Conservation (phyloP, 73 alveolate species). For the Paramecium pentaurelia region DNA sequence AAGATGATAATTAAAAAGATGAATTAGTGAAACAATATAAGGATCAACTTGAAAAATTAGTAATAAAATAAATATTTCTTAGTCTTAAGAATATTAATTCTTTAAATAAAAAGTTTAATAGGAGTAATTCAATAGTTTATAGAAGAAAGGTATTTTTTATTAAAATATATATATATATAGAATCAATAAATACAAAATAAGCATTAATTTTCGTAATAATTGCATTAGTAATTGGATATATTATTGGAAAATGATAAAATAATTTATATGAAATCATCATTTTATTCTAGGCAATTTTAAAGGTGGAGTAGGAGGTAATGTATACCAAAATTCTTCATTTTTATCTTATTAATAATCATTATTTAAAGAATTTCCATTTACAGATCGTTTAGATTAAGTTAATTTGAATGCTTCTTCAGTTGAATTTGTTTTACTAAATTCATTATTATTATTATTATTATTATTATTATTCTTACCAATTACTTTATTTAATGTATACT, state of each 20-base stretch:
- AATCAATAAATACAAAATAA: not conserved
- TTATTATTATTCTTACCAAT: not conserved
- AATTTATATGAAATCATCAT: not conserved
- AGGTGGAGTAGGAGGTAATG: constrained; percentile 18
- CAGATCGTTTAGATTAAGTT: not conserved
- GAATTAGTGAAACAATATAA: not conserved
- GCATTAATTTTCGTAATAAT: not conserved
- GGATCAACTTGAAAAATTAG: not conserved
- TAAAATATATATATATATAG: not conserved
- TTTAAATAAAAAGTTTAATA: not conserved
- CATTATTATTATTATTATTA: not conserved
- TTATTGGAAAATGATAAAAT: not conserved
- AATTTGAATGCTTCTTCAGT: constrained; percentile 32
- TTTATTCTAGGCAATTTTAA: not conserved
- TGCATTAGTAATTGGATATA: not conserved
- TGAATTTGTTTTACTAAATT: not conserved
- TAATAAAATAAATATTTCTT: not conserved
- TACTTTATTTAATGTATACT: not conserved
- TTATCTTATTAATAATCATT: not conserved
- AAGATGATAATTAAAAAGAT: not conserved
- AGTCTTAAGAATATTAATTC: not conserved
- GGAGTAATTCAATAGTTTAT: not conserved
- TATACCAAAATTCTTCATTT: not conserved
- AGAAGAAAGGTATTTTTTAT: not conserved
- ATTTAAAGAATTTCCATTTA: not conserved